These are phyloP conservation scores for Pseudisothecium myosuroides DNA, from an alignment of 225 moss, liverwort and hornwort genomes.

Conservation along the genomic window DNA sequence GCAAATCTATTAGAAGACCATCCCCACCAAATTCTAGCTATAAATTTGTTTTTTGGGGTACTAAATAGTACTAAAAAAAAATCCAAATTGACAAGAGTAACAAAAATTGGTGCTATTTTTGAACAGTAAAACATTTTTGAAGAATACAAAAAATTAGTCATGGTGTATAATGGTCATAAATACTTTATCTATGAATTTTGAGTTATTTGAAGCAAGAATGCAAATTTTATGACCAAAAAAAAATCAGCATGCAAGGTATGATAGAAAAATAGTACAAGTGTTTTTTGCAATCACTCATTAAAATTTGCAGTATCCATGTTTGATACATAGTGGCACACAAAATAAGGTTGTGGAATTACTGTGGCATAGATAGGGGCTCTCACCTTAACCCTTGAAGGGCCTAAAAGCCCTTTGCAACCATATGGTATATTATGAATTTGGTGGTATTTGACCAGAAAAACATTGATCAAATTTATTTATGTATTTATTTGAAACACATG, in stretches of 20 bases:
- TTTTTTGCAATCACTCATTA: neutral
- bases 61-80: neutral
- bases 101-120: neutral
- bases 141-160: neutral
- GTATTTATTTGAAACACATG: no score
- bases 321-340: neutral
- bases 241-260: accelerated
- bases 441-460: no score
- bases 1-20: neutral
- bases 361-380: no score
- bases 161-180: neutral
- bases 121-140: neutral
- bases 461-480: no score
- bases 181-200: neutral
- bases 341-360: no score
- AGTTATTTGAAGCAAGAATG: accelerated
- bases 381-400: no score
- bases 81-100: neutral
- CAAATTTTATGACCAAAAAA: neutral
- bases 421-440: no score
- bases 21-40: accelerated
- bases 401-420: no score
- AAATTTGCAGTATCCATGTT: neutral
- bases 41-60: neutral
- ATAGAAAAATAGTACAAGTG: neutral